A percentile compares a stretch with the other conserved stretches of the same genome.
phyloP scores from a whole-genome alignment of 768 basidiomycete species.

The Pilatotrama ljubarskyi region DNA sequence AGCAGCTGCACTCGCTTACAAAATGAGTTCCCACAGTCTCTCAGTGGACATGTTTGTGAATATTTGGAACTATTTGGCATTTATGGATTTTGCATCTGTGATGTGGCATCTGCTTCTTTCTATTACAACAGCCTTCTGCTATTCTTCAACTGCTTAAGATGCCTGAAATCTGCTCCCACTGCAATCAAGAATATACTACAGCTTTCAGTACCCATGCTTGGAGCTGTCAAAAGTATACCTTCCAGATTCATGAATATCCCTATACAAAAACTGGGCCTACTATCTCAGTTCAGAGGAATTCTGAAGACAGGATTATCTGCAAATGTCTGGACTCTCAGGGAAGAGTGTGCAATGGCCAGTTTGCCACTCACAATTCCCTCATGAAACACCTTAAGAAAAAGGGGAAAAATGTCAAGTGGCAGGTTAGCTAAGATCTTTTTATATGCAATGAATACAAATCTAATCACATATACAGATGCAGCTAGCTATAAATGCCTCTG shows the following conservation, averaged over 20 bases:
- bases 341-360: neutral
- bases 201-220: neutral
- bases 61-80: no score
- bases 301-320: constrained; percentile 1
- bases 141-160: no score
- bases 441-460: neutral
- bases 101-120: no score
- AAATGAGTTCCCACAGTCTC: no score
- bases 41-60: no score
- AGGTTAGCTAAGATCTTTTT: neutral
- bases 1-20: no score
- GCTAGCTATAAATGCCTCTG: neutral
- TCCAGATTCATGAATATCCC: neutral
- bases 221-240: neutral
- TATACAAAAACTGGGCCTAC: neutral
- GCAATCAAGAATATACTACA: neutral
- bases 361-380: neutral
- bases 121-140: no score
- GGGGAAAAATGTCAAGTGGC: neutral
- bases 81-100: no score
- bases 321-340: neutral
- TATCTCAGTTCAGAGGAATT: neutral
- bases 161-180: neutral
- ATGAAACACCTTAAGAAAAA: neutral
- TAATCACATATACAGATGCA: neutral